Evolutionary conservation across 371 early-diverging fungal species (phyloP).

Genomic region (Phascolomyces articulosus): DNA sequence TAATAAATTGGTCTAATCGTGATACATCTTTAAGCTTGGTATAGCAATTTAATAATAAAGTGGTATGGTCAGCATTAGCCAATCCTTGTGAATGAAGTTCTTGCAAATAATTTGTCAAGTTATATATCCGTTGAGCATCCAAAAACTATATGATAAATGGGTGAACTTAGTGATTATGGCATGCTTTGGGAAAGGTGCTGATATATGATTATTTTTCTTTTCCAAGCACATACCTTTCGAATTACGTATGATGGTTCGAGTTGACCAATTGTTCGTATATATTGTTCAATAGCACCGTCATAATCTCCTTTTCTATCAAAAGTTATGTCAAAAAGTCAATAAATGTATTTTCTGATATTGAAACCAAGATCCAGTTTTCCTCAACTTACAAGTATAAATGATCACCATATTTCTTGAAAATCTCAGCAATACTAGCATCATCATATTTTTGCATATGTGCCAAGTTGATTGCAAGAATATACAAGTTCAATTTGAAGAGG

Average conservation of each 20-base stretch:
- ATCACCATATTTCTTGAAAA: constrained; percentile 93
- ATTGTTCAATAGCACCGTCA: constrained; percentile 91
- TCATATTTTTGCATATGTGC: constrained; percentile 78
- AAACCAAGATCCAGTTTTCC: neutral
- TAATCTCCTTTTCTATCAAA: constrained; percentile 75
- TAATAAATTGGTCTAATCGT: constrained; percentile 84
- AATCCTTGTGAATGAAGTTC: constrained; percentile 82
- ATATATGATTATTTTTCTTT: neutral
- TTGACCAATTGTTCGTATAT: constrained; percentile 89
- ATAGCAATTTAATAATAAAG: constrained; percentile 95
- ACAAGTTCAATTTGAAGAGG: constrained; percentile 86
- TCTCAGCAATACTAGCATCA: constrained; percentile 79
- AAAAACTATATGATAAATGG: constrained; percentile 63
- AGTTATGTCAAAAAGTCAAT: too few species aligned
- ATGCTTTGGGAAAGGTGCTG: too few species aligned
- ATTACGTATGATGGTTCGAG: constrained; percentile 95
- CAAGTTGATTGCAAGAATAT: constrained; percentile 83
- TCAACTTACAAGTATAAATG: constrained; percentile 68
- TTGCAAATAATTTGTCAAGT: constrained; percentile 88
- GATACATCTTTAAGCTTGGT: constrained; percentile 90
- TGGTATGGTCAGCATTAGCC: constrained; percentile 94
- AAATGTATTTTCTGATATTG: too few species aligned
- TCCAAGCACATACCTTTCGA: constrained; percentile 62
- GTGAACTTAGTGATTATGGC: too few species aligned
- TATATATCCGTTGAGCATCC: constrained; percentile 91